These are phyloP conservation scores for Colletotrichum sojae DNA, from an alignment of 2,329 filamentous ascomycete genomes.

Conservation along the genomic window DNA sequence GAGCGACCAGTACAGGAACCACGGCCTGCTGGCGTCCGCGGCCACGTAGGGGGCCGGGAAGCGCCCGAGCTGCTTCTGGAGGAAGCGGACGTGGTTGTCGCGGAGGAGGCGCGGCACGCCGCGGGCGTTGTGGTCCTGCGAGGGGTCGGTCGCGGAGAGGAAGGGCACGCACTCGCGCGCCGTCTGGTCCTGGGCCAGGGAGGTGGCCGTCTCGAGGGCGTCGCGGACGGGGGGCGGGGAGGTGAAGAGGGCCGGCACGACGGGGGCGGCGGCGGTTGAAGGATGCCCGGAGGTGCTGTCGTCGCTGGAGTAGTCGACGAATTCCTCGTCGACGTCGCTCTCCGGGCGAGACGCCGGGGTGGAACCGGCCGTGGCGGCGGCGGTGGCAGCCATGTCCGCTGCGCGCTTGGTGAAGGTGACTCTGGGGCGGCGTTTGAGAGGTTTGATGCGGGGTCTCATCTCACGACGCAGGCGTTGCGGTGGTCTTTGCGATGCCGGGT, in stretches of 20 bases:
- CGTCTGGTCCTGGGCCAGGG: constrained; percentile 81
- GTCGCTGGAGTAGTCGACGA: constrained; percentile 38
- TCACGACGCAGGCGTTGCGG: constrained; percentile 21
- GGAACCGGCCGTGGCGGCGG: constrained; percentile 18
- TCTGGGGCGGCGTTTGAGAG: constrained; percentile 48
- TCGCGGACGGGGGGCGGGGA: constrained; percentile 75
- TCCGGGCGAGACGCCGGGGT: constrained; percentile 15
- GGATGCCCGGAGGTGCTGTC: constrained; percentile 31
- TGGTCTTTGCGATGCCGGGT: neutral
- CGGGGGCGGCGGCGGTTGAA: constrained; percentile 27
- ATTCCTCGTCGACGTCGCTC: constrained; percentile 37
- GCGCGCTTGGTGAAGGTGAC: constrained; percentile 49
- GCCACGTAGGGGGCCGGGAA: constrained; percentile 80
- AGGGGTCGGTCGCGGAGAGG: constrained; percentile 69
- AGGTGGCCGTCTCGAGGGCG: constrained; percentile 76
- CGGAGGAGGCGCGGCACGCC: constrained; percentile 84
- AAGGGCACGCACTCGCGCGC: constrained; percentile 78
- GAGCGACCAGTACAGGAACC: constrained; percentile 95
- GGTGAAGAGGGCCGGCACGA: constrained; percentile 71
- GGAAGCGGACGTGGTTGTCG: constrained; percentile 71
- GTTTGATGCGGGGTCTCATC: constrained; percentile 42
- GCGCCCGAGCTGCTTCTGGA: constrained; percentile 69
- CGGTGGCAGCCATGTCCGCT: constrained; percentile 38
- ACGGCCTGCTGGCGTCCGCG: constrained; percentile 90
- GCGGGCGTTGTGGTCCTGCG: constrained; percentile 73